Base-by-base conservation (phyloP, 805 yeast genomes). In the Wickerhamomyces rabaulensis region DNA sequence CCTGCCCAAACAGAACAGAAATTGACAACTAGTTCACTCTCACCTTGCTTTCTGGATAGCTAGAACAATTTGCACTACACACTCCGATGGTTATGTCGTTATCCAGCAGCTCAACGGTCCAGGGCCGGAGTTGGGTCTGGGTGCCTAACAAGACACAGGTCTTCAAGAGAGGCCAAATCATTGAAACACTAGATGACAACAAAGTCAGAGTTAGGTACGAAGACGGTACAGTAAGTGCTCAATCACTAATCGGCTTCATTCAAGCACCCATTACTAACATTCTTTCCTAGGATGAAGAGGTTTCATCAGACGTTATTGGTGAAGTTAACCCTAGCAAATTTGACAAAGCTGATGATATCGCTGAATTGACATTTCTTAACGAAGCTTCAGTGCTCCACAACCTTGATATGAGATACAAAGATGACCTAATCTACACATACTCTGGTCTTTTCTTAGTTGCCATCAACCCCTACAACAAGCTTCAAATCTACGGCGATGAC, bases 401-500 rank as follows among this genome's bases (percentile, higher is more conserved):
- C 62, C 66, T 94, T 51, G 78, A 81, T 54, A 68, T 82, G 43
- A 76, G 99, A 56, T 94, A 91, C 65, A 63, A 69, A 49, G 84
- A 82, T 52, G 95, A 89, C 62, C 61, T 77, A 58, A 91, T 94
- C 43, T 89, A 92, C 67, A 94, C 99, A 0, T 90, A 90, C 62
- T 91, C 97, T 0, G 99, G 99, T 6, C 76, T 94, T 8, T 94
- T 94, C 58, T 71, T 94, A 52, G 99, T 94, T 13, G 97, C 99
- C 0, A 82, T 94, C 42, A 94, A 94, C 58, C 99, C 99, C 0
- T 94, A 94, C 69, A 79, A 80, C 58, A 64, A 74, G 43, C 68
- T 94, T 16, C 80, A 84, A 23, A 82, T 91, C 23, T 92, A 92
- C 63, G 81, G 76, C 43, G 69, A 69, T 15, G 80, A 77, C 40